Conservation (phyloP, 495 filamentous ascomycete genomes). For the Penicillium parvum region DNA sequence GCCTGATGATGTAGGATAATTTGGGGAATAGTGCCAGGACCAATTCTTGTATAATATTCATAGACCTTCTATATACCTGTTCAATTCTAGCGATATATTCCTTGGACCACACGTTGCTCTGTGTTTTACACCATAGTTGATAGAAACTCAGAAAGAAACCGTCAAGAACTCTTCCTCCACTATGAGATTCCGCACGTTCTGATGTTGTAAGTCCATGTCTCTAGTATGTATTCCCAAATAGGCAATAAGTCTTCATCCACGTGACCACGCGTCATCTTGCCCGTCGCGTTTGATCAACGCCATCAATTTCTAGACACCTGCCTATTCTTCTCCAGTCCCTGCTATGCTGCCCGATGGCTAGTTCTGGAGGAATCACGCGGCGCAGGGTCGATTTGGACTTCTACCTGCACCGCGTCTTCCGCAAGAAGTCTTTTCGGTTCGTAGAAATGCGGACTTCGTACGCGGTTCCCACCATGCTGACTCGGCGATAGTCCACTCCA, state of each 20-base stretch:
- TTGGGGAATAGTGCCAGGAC: constrained; percentile 1
- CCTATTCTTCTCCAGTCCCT: not conserved
- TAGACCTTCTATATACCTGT: constrained; percentile 29
- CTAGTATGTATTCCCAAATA: not conserved
- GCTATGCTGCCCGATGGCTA: constrained; percentile 28
- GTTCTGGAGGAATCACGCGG: constrained; percentile 13
- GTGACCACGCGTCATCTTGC: not conserved
- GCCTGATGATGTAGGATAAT: constrained; percentile 11
- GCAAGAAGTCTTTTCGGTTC: constrained; percentile 69
- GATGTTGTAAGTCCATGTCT: too few species aligned
- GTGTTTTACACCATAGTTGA: too few species aligned
- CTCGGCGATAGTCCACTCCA: constrained; percentile 65
- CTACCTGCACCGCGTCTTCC: constrained; percentile 77
- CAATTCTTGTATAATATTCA: constrained; percentile 32
- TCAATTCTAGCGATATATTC: constrained; percentile 13
- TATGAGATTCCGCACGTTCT: too few species aligned
- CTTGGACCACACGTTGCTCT: constrained; percentile 1
- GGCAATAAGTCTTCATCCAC: not conserved
- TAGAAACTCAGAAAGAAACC: too few species aligned
- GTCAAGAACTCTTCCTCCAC: too few species aligned
- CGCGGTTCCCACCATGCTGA: constrained; percentile 13
- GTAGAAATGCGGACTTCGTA: too few species aligned
- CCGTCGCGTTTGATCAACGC: not conserved
- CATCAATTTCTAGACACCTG: not conserved
- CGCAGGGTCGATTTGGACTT: constrained; percentile 70